A percentile compares a stretch with the other conserved stretches of the same genome.
Evolutionary conservation across 73 alveolate species (phyloP).

Genomic region (Chromera velia): DNA sequence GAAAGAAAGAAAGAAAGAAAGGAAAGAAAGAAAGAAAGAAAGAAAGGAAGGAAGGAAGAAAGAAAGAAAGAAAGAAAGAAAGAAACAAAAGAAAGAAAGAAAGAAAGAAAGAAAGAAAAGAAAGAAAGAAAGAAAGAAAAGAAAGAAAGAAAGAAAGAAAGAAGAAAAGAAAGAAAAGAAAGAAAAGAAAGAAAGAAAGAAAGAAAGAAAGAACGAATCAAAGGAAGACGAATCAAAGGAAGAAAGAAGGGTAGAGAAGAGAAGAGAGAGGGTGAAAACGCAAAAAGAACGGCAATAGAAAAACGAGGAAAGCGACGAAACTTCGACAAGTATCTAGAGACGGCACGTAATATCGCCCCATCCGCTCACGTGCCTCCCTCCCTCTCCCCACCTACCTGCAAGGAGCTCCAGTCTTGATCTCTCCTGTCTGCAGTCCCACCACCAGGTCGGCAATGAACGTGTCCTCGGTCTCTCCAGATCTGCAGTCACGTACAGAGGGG

Average conservation of each 20-base stretch:
- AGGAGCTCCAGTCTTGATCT: conserved; percentile 94
- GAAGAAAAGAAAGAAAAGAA: background rate
- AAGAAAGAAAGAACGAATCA: conserved; percentile 9
- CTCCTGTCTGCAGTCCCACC: conserved; percentile 92
- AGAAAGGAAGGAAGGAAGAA: too few relatives aligned
- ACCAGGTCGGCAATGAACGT: conserved; percentile 88
- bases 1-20: too few relatives aligned
- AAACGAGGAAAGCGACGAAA: too few relatives aligned
- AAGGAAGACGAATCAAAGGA: conserved; percentile 8
- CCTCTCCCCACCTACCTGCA: conserved; percentile 93
- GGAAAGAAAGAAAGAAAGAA: too few relatives aligned
- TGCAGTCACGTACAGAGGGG: conserved; percentile 46
- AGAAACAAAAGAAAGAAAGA: background rate
- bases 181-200: background rate
- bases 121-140: conserved; percentile 4
- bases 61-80: background rate
- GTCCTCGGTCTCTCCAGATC: conserved; percentile 97
- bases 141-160: background rate
- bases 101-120: background rate
- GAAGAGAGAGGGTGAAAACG: too few relatives aligned
- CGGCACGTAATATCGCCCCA: too few relatives aligned
- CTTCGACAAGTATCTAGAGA: too few relatives aligned
- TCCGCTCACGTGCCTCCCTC: too few relatives aligned
- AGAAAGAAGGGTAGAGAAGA: background rate
- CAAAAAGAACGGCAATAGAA: too few relatives aligned